Base-by-base conservation (phyloP, 805 yeast species). In the Candida multigemmis region DNA sequence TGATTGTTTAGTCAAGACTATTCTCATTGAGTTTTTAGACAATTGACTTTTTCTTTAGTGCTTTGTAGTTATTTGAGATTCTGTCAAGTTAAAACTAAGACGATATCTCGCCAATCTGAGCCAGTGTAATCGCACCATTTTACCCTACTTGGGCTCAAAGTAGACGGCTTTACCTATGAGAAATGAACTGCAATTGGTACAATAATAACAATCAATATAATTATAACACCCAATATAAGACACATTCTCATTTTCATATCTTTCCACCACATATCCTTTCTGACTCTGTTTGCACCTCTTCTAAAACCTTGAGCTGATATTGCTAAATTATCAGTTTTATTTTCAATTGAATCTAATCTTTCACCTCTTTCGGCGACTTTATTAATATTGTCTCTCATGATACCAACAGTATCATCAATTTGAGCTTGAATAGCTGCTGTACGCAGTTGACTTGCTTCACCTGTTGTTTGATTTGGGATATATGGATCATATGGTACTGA, bases 231-330 rank as follows among this genome's bases (percentile, higher is more conserved):
- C 25, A 79, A 74, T 33, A 87, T 78, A 32, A 83, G 60, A 57
- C 97, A 89, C 66, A 87, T 63, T 56, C 94, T 79, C 89, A 91
- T 81, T 65, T 91, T 91, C 74, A 91, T 71, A 54, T 89, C 95
- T 58, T 91, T 89, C 82, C 94, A 83, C 97, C 97, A 89, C 96
- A 89, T 89, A 50, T 87, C 94, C 57, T 87, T 89, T 60, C 98
- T 82, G 25, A 89, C 96, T 44, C 94, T 77, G 61, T 89, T 89
- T 33, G 98, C 97, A 21, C 96, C 94, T 52, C 94, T 74, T 53
- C 93, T 84, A 65, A 91, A 89, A 19, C 94, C 91, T 42, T 84
- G 89, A 7, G 98, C 97, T 24, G 84, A 74, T 24, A 78, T 84
- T 23, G 94, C 94, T 43, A 89, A 70, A 53, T 82, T 85, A 46